Conservation (phyloP, 1,284 basidiomycete species). For the Pseudozyma sp. region DNA sequence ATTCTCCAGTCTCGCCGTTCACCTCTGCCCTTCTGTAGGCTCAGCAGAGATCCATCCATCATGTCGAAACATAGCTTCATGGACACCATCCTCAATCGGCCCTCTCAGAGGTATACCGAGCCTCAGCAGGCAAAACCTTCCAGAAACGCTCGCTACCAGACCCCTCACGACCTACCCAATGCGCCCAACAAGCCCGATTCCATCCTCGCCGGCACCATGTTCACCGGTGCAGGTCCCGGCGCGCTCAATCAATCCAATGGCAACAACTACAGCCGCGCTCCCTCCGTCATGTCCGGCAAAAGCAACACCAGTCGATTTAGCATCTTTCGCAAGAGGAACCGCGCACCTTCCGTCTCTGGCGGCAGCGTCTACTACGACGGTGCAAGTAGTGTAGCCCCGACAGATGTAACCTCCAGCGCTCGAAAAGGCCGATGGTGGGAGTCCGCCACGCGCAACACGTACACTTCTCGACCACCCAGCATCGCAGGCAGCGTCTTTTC, state of each 20-base stretch:
- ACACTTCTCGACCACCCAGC: conserved; percentile 49
- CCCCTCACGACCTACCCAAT: conserved; percentile 60
- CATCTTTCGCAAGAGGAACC: conserved; percentile 38
- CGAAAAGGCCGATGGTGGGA: conserved; percentile 60
- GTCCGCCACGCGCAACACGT: conserved; percentile 37
- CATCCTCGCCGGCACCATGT: conserved; percentile 58
- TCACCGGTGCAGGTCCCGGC: conserved; percentile 32
- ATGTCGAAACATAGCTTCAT: conserved; percentile 64
- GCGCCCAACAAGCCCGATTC: conserved; percentile 50
- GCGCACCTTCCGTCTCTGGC: conserved; percentile 40
- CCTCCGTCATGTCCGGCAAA: conserved; percentile 48
- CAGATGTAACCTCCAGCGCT: conserved; percentile 21
- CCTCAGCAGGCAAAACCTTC: conserved; percentile 27
- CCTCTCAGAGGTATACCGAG: conserved; percentile 63
- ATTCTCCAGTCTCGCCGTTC: not conserved
- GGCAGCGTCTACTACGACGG: conserved; percentile 48
- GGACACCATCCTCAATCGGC: conserved; percentile 65
- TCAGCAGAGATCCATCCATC: not conserved
- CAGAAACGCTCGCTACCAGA: conserved; percentile 13
- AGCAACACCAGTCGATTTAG: conserved; percentile 56
- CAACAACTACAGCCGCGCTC: conserved; percentile 26
- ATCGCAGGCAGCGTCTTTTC: conserved; percentile 60
- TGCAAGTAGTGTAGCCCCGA: conserved; percentile 43
- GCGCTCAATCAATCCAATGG: conserved; percentile 15
- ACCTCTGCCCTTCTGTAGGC: conserved; percentile 5